Base-by-base conservation (phyloP, 1,284 basidiomycete genomes). In the Anthracocystis walkeri region DNA sequence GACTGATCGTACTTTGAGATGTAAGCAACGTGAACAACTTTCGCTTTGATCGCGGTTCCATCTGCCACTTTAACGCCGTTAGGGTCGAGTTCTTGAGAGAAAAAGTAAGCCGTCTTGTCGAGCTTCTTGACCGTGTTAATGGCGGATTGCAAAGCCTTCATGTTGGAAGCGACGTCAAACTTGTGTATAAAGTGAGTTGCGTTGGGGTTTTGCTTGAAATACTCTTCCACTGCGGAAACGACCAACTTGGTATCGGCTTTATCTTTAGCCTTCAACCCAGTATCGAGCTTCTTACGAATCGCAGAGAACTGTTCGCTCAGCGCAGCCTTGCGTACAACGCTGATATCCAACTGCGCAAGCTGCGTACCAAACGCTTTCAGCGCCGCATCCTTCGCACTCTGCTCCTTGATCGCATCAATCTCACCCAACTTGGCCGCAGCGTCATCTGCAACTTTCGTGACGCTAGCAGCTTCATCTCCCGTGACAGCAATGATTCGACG, bases 401-500 rank as follows among this genome's bases (percentile, higher is more conserved):
- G 92, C 57, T 92, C 92, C n/a, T 87, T 84, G 65, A 92, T 85
- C 20, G 84, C 82, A 56, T 92, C 90, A 52, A 94, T 89, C 58
- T 87, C 87, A 62, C 90, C 89, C 48, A 98, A 89, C 68, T 89
- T 89, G 5, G 88, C 87, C 65, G 89, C 88, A 46, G 94, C 89
- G 21, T 89, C 88, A 69, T 90, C 88, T 1, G 93, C 94, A 46
- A 89, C 85, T 33, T 92, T 90, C 7, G 89, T 91, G 4, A 92
- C 94, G 40, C 92, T 91, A 25, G 91, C 89, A 0, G 96, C 96
- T 85, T 98, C 95, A 79, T 95, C 90, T 18, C 96, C 96, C 1
- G 97, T 98, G 41, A 99, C 91, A 20, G 95, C 96, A 48, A 93
- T 91, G 63, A 99, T 91, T 57, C 96, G 91, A 63, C 97, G 92